Evolutionary conservation across 1,139 yeast genomes (phyloP).

Genomic region (Tardiomyces depauwii): DNA sequence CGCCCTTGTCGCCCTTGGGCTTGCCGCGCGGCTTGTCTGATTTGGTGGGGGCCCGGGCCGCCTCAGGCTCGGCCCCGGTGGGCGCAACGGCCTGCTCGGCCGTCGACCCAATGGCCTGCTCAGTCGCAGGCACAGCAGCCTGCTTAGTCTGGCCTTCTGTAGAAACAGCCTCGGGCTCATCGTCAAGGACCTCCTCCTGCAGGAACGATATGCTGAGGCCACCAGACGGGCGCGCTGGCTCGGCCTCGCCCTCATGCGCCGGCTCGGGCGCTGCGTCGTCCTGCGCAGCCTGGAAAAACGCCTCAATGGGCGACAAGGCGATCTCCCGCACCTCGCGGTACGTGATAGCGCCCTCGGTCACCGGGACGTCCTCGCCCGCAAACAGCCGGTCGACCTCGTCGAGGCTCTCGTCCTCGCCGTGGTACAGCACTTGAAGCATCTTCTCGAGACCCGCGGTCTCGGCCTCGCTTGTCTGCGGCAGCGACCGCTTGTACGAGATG

Average conservation of each 20-base stretch:
- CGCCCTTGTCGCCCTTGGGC: too few relatives aligned
- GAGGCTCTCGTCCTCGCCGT: slow-evolving; percentile 24
- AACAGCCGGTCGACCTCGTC: slow-evolving; percentile 22
- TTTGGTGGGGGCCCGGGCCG: too few relatives aligned
- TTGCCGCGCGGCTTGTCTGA: too few relatives aligned
- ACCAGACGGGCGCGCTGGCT: neutral
- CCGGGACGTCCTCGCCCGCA: slow-evolving; percentile 17
- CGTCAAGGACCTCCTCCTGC: neutral
- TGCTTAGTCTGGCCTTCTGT: too few relatives aligned
- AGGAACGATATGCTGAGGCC: neutral
- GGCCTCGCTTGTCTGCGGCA: slow-evolving; percentile 14
- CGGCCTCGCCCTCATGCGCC: neutral
- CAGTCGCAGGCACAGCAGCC: too few relatives aligned
- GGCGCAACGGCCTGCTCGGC: too few relatives aligned
- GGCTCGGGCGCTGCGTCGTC: too few relatives aligned
- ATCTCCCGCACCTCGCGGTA: slow-evolving; percentile 12
- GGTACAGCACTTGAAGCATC: slow-evolving; percentile 21
- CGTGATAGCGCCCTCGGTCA: slow-evolving; percentile 15
- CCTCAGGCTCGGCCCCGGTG: too few relatives aligned
- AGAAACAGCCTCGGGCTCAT: neutral
- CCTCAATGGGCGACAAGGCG: neutral
- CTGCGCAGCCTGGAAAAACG: neutral
- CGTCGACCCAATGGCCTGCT: too few relatives aligned
- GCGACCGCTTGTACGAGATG: slow-evolving; percentile 24
- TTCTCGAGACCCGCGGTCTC: slow-evolving; percentile 21